Percentiles rank a stretch among this genome's conserved stretches.
phyloP scores from a whole-genome alignment of 169 alveolate genomes.

The Plasmodium fragile region DNA sequence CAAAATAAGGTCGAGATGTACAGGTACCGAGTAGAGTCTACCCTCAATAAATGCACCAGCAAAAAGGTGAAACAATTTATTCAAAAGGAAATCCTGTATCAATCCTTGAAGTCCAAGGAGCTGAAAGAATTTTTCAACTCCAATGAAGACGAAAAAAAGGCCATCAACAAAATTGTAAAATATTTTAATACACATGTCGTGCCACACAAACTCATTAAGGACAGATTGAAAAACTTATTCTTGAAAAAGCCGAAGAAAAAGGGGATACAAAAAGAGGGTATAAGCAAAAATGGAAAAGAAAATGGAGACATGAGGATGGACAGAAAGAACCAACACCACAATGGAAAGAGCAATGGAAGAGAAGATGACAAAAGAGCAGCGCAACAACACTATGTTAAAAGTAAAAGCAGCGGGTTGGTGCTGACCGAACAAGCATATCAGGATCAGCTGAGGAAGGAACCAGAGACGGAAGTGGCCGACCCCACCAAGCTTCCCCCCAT shows the following conservation, averaged over 20 bases:
- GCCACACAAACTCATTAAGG: conserved; percentile 59
- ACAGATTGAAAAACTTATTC: conserved; percentile 29
- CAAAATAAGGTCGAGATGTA: conserved; percentile 23
- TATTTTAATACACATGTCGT: conserved; percentile 15
- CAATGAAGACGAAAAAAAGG: conserved; percentile 24
- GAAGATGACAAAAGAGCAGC: background rate
- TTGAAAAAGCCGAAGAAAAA: conserved; percentile 7
- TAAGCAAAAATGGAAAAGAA: background rate
- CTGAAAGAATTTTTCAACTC: conserved; percentile 52
- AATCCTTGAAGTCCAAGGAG: conserved; percentile 44
- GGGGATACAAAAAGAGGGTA: background rate
- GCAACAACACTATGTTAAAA: background rate
- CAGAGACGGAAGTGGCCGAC: conserved; percentile 59
- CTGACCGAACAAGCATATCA: conserved; percentile 45
- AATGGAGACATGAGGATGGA: background rate
- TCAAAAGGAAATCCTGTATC: conserved; percentile 61
- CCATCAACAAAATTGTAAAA: conserved; percentile 41
- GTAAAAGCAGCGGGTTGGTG: conserved; percentile 14
- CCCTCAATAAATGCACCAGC: conserved; percentile 35
- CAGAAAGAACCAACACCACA: background rate
- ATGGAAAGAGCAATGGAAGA: background rate
- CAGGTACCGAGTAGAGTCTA: conserved; percentile 72
- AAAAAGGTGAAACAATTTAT: conserved; percentile 31
- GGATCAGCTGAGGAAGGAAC: conserved; percentile 58
- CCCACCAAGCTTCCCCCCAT: conserved; percentile 57